Base-by-base conservation (phyloP, 2,329 filamentous ascomycete genomes). In the Trichoderma sp. region DNA sequence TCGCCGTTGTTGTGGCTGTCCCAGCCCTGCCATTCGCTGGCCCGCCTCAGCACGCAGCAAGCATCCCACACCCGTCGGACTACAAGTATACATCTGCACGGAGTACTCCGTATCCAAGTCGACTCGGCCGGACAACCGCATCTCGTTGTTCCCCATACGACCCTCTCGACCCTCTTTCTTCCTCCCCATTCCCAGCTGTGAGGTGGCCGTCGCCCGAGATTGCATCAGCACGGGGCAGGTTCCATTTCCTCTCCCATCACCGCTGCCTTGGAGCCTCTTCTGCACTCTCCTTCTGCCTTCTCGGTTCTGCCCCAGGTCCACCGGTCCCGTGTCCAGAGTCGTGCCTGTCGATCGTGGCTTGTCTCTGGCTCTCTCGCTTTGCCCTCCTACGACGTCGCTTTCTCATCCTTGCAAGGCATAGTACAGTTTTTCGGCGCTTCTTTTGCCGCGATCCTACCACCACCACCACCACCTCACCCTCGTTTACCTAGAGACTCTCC, bases 341-440 rank as follows among this genome's bases (percentile, higher is more conserved):
- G 69, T 71, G 55, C 69, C 70, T 70, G 70, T 66, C 69, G 67
- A 70, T 70, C 67, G 69, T 37, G 49, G 43, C 56, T 49, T 55
- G 51, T 59, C 68, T 59, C 52, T 52, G 43, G 54, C 54, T 39
- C 59, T 46, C 8, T 32, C 49, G 52, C 28, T 43, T 28, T 60
- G 34, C 21, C 21, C 37, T 55, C 34, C 18, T 66, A 58, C 51
- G 34, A 60, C 59, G 64, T 71, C 67, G 59, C 70, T 30, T 66
- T 70, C 55, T 46, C 65, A 67, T 69, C 63, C 54, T 54, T 59
- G 56, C 30, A 66, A 68, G 58, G 30, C 39, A 49, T 58, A 51
- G 54, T 66, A 32, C 61, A 16, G 26, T 61, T 59, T 26, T 51
- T 61, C 68, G 68, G 68, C 68, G 32, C 46, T 67, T 69, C 63